Conservation (phyloP, 2,329 filamentous ascomycete genomes). For the Aureobasidium sp. region DNA sequence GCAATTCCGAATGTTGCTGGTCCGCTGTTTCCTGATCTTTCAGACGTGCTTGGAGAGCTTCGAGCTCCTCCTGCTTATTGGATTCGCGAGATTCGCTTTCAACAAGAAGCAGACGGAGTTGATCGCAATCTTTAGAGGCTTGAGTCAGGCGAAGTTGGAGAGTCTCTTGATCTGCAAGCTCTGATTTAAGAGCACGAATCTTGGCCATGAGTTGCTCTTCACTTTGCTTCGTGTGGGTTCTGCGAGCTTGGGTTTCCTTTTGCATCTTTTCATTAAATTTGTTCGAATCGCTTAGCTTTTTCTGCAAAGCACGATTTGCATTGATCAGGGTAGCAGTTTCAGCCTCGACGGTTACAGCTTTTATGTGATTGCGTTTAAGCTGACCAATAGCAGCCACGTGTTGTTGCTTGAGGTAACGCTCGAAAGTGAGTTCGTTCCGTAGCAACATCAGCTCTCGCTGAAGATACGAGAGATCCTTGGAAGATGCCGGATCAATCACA, state of each 20-base stretch:
- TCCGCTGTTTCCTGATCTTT: conserved; percentile 56
- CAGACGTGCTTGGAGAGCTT: conserved; percentile 55
- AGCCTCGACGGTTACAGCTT: conserved; percentile 70
- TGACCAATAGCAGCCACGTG: conserved; percentile 77
- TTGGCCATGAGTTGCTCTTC: conserved; percentile 64
- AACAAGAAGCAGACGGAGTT: conserved; percentile 56
- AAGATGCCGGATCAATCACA: neutral
- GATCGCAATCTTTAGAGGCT: conserved; percentile 54
- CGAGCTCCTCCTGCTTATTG: conserved; percentile 55
- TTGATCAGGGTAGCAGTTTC: conserved; percentile 77
- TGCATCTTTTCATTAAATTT: conserved; percentile 62
- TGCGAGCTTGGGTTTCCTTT: conserved; percentile 64
- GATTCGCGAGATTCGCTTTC: conserved; percentile 63
- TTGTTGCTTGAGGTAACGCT: conserved; percentile 76
- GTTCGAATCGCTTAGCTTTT: conserved; percentile 66
- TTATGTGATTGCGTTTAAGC: conserved; percentile 65
- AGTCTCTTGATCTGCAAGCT: conserved; percentile 51
- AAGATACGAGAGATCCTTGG: conserved; percentile 46
- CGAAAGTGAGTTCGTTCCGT: conserved; percentile 75
- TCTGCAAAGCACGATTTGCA: conserved; percentile 65
- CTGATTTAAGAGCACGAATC: conserved; percentile 59
- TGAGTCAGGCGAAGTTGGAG: conserved; percentile 54
- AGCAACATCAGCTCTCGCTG: conserved; percentile 69
- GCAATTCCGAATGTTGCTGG: conserved; percentile 53
- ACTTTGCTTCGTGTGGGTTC: conserved; percentile 69